These are phyloP conservation scores for Austropuccinia psidii DNA, from an alignment of 1,284 basidiomycete species.

Conservation along the genomic window DNA sequence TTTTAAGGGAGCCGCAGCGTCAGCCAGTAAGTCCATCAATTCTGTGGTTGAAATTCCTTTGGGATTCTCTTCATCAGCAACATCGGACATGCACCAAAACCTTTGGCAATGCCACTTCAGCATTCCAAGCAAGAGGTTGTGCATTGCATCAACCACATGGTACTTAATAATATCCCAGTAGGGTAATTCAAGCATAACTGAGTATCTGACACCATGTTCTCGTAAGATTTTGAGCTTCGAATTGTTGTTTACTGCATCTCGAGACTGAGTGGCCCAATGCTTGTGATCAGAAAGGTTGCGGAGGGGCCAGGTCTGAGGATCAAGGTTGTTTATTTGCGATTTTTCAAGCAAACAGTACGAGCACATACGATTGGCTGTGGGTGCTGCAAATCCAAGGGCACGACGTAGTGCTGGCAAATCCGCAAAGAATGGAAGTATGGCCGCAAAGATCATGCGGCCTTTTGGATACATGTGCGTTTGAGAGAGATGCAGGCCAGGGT, in stretches of 20 bases:
- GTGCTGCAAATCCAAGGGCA: constrained; percentile 27
- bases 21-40: background rate
- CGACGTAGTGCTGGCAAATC: constrained; percentile 37
- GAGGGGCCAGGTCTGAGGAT: background rate
- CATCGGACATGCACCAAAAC: constrained; percentile 7
- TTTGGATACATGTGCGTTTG: background rate
- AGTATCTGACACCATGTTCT: constrained; percentile 1
- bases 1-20: background rate
- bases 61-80: background rate
- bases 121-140: constrained; percentile 7
- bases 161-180: constrained; percentile 24
- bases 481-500: constrained; percentile 41
- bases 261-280: background rate
- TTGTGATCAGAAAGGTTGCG: background rate
- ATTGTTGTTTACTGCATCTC: background rate
- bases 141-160: constrained; percentile 22
- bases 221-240: background rate
- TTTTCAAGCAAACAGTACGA: constrained; percentile 28
- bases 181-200: constrained; percentile 1
- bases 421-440: constrained; percentile 34
- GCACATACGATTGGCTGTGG: constrained; percentile 27
- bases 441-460: background rate
- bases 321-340: background rate
- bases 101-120: constrained; percentile 6
- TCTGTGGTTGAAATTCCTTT: background rate